A percentile compares a stretch with the other conserved stretches of the same genome.
These are phyloP conservation scores for Quercus engelmannii DNA, from an alignment of 306 rosid species.

Conservation along the genomic window DNA sequence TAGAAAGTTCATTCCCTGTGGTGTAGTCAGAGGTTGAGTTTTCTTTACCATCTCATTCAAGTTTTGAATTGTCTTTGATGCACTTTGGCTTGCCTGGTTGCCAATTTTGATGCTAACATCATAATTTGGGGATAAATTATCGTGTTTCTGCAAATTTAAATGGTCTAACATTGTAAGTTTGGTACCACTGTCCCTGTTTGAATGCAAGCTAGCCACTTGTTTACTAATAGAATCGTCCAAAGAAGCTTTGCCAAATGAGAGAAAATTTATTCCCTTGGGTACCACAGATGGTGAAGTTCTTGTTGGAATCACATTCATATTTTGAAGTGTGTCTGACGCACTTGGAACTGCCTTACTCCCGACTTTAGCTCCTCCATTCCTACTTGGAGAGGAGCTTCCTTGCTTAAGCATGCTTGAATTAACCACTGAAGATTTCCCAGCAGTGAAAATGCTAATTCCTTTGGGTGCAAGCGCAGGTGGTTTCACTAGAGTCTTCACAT, in stretches of 20 bases:
- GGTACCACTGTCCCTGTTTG: conserved; percentile 16
- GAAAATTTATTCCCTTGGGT: conserved; percentile 67
- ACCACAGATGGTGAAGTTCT: conserved; percentile 30
- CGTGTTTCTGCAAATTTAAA: conserved; percentile 17
- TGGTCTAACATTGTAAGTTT: conserved; percentile 14
- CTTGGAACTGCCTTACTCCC: conserved; percentile 18
- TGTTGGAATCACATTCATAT: conserved; percentile 16
- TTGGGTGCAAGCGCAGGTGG: conserved; percentile 32
- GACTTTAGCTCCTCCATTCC: conserved; percentile 26
- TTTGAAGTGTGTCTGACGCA: conserved; percentile 23
- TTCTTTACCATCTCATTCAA: conserved; percentile 23
- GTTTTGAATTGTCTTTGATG: conserved; percentile 22
- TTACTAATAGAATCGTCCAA: conserved; percentile 27
- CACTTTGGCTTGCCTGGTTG: conserved; percentile 21
- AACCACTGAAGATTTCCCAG: conserved; percentile 28
- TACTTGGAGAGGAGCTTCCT: conserved; percentile 25
- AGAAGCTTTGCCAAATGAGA: conserved; percentile 60
- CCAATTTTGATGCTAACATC: conserved; percentile 18
- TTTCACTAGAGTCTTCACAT: conserved; percentile 23
- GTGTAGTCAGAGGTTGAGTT: conserved; percentile 18
- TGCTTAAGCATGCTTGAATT: conserved; percentile 28
- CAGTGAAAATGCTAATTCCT: conserved; percentile 54
- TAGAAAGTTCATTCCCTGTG: conserved; percentile 25
- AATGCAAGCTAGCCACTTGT: conserved; percentile 28
- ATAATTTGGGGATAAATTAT: conserved; percentile 14